Evolutionary conservation across 495 filamentous ascomycete species (phyloP).

Genomic region (Neohortaea acidophila): DNA sequence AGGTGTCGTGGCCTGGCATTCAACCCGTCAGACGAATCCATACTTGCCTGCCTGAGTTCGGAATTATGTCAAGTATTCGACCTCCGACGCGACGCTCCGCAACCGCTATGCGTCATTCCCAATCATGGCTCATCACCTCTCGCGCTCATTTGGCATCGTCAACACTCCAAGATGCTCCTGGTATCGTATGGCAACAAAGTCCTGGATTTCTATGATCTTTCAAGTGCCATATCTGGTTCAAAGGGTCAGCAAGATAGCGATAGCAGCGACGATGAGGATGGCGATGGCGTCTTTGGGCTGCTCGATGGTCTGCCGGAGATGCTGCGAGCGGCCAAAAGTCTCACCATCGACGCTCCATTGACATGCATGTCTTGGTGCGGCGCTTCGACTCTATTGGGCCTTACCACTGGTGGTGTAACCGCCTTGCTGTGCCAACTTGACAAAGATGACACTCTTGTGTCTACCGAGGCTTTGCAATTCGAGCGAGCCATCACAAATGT

Average conservation of each 20-base stretch:
- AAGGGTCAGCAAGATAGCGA: not conserved
- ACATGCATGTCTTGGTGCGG: conserved; percentile 2
- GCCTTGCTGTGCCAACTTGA: too few relatives aligned
- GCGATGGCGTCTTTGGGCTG: conserved; percentile 6
- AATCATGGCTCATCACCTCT: not conserved
- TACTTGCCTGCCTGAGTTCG: not conserved
- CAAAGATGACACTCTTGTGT: too few relatives aligned
- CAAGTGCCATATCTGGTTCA: not conserved
- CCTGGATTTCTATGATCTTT: not conserved
- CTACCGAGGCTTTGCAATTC: too few relatives aligned
- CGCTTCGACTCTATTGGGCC: conserved; percentile 1
- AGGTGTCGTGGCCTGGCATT: not conserved
- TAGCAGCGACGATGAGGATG: not conserved
- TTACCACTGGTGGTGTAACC: too few relatives aligned
- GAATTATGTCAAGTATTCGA: not conserved
- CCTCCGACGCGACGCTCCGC: not conserved
- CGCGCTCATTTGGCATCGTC: not conserved
- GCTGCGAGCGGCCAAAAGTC: not conserved
- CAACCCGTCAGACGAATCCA: not conserved
- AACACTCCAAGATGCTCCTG: not conserved
- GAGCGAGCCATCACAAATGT: too few relatives aligned
- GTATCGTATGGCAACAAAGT: not conserved
- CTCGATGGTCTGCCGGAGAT: not conserved
- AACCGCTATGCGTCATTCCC: not conserved
- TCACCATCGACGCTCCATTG: not conserved